Evolutionary conservation across 2,329 filamentous ascomycete species (phyloP), one percentile per base, ranked within the genome.

Genomic region (Phoma sp.): DNA sequence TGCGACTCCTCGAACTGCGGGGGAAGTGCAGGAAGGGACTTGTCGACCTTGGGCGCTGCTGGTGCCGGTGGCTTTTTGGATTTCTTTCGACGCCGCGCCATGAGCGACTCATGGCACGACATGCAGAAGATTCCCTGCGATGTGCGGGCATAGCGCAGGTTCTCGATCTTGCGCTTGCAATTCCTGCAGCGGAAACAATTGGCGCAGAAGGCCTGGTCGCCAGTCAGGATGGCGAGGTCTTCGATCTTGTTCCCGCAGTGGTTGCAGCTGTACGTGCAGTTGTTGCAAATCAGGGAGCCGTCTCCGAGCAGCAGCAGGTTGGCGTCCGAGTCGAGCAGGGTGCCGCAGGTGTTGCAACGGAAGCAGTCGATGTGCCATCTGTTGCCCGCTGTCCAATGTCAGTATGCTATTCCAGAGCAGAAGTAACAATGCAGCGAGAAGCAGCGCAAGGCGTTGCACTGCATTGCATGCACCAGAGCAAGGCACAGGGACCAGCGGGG

Each of bases 361-460:
- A 99, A 99, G 81, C 95, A 99, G 79, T 97, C 90, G 71, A 99
- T 90, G 82, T 99, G 95, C 95, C 93, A 98, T 83, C 93, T 86
- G 76, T 96, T 95, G 60, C 93, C 93, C 75, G 93, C 93, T 96
- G 66, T 64, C 43, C 33, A 48, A 32, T 57, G 70, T 75, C 61
- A 75, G 72, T 57, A 50, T 38, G 33, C 10, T 32, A 10, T 44
- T 22, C 52, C 23, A 33, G 32, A 7, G 4, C 32, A 33, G 32
- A 33, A 13, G 32, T 11, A n/a, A n/a, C 32, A n/a, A 11, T 33
- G 32, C 32, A n/a, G 7, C 7, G 29, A 30, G 11, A 24, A 18
- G 32, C 32, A n/a, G 32, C 11, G 14, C 10, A 35, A 40, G 39
- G 53, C 25, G 18, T 25, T 38, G 57, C 30, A 14, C 37, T 36